These are phyloP conservation scores for Gnetum montanum DNA, from an alignment of 75 land plant genomes.

Conservation along the genomic window DNA sequence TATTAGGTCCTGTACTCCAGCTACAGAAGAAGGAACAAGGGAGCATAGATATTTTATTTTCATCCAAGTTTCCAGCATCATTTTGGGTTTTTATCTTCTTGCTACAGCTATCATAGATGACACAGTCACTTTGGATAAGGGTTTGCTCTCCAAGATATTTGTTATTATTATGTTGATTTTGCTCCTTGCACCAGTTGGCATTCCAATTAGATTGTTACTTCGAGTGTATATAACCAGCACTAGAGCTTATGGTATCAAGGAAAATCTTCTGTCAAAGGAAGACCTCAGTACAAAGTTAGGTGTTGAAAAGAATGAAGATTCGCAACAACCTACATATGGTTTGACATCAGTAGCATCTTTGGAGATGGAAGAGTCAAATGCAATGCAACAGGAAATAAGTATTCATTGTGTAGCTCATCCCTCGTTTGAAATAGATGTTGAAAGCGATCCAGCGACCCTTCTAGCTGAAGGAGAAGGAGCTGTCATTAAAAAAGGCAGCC, in stretches of 20 bases:
- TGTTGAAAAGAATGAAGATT: neutral
- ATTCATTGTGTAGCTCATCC: neutral
- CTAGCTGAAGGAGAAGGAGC: conserved; percentile 78
- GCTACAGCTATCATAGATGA: conserved; percentile 37
- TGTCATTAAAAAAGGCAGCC: conserved; percentile 44
- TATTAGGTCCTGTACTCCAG: conserved; percentile 47
- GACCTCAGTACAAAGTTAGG: neutral
- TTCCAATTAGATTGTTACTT: conserved; percentile 47
- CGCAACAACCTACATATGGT: neutral
- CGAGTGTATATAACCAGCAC: no score
- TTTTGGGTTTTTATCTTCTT: conserved; percentile 54
- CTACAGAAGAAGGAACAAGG: conserved; percentile 22
- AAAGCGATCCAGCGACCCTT: conserved; percentile 29
- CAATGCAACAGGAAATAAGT: no score
- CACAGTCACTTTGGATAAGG: conserved; percentile 10
- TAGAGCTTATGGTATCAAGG: neutral
- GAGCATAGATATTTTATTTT: conserved; percentile 50
- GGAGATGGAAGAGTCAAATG: no score
- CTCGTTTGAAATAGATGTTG: conserved; percentile 13
- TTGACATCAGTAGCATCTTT: no score
- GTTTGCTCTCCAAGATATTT: conserved; percentile 15
- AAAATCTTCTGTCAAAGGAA: neutral
- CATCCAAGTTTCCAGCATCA: conserved; percentile 38
- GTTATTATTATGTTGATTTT: conserved; percentile 44
- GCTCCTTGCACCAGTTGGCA: conserved; percentile 43